Evolutionary conservation across 768 basidiomycete genomes (phyloP), one percentile per base, ranked within the genome.

Genomic region (Pilatotrama ljubarskyi): DNA sequence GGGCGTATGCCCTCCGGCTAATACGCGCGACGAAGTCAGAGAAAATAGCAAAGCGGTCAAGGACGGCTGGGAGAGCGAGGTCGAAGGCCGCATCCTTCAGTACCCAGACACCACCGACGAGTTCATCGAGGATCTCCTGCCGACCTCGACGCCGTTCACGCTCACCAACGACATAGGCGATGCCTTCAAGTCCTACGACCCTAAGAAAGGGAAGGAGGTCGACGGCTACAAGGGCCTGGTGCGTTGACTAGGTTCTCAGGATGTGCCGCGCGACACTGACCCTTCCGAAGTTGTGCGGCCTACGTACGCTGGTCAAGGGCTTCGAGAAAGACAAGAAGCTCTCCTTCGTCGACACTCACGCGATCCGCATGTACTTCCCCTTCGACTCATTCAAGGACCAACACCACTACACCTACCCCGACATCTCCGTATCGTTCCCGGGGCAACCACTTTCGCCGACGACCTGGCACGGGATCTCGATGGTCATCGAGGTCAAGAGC

Each of bases 381-480:
- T 51, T 51, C 50, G 22, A 36, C 35, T 6, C 32, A 1, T 51
- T 37, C 35, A 11, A n/a, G n/a, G 14, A 18, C 5, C 17, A 51
- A 13, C 52, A 54, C 26, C 40, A 55, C 32, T 5, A 2, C 5
- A 50, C 52, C 6, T 22, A 20, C 4, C 41, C 47, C 9, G 59
- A 61, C 20, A 43, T 61, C 29, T 26, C 47, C 11, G 52, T 55
- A 14, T 49, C 47, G 3, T 55, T 55, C n/a, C 59, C 59, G 13
- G 59, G 59, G 1, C 8, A 43, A 15, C 7, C 46, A 1, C 24
- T 48, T 5, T 17, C 25, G 10, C 42, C 41, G 7, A 8, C 17
- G 7, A 5, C 11, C 8, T 62, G 61, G 61, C 50, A 47, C 11
- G 20, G n/a, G 1, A 41, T 62, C 20, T 44, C 55, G 15, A 50